phyloP scores from a whole-genome alignment of 2,329 filamentous ascomycete species.

The Biscogniauxia marginata region DNA sequence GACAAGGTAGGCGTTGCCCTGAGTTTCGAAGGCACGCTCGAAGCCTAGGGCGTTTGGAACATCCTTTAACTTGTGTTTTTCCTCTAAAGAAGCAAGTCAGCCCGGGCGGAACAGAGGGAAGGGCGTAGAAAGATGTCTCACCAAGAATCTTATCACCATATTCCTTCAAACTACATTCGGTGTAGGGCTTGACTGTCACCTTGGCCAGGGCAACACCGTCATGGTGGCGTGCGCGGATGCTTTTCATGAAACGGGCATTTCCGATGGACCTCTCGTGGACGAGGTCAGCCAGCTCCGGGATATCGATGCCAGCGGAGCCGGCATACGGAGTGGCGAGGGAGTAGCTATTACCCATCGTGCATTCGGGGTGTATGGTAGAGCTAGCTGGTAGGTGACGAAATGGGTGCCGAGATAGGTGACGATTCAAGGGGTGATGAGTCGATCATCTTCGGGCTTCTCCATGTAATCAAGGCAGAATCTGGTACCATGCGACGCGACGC shows the following conservation, averaged over 20 bases:
- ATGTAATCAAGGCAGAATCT: not conserved
- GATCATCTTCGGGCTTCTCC: slow-evolving; percentile 17
- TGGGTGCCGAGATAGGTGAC: slow-evolving; percentile 1
- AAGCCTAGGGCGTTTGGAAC: slow-evolving; percentile 91
- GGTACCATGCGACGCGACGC: not conserved
- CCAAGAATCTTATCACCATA: slow-evolving; percentile 77
- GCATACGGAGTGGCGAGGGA: slow-evolving; percentile 89
- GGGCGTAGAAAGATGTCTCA: slow-evolving; percentile 40
- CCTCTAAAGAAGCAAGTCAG: slow-evolving; percentile 50
- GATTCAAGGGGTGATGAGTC: slow-evolving; percentile 8
- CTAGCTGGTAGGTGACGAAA: slow-evolving; percentile 22
- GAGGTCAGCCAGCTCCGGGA: slow-evolving; percentile 86
- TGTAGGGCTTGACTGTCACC: slow-evolving; percentile 89
- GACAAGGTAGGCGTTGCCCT: slow-evolving; percentile 87
- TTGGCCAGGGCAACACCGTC: slow-evolving; percentile 93
- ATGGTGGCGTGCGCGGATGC: slow-evolving; percentile 83
- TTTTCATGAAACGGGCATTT: slow-evolving; percentile 93
- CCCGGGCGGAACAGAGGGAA: not conserved
- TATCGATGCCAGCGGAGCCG: slow-evolving; percentile 89
- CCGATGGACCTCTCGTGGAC: slow-evolving; percentile 91
- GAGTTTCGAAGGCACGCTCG: slow-evolving; percentile 87
- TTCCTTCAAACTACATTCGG: slow-evolving; percentile 73
- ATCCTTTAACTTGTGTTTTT: slow-evolving; percentile 74
- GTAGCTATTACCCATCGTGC: slow-evolving; percentile 90
- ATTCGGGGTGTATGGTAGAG: slow-evolving; percentile 18